A percentile compares a stretch with the other conserved stretches of the same genome.
Evolutionary conservation across 139 green algal species (phyloP).

Genomic region (Closterium sp.): DNA sequence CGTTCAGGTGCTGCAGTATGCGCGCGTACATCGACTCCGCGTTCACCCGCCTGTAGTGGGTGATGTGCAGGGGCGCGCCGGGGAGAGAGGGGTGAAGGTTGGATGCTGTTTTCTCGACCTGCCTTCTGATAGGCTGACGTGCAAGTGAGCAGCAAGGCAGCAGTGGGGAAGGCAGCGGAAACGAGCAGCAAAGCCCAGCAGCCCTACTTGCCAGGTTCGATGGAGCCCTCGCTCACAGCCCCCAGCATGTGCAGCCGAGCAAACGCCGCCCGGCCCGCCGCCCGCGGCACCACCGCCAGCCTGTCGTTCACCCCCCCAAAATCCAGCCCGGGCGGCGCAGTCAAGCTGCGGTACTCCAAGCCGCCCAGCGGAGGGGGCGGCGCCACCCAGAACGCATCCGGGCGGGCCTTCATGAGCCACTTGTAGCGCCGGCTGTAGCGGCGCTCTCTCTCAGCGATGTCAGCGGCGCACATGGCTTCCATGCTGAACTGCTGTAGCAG

Average conservation of each 20-base stretch:
- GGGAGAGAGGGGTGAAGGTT: background rate
- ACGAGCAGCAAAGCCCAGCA: background rate
- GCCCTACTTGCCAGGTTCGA: background rate
- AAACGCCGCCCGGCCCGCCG: conserved; percentile 1
- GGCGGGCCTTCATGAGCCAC: conserved; percentile 34
- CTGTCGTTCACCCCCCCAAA: conserved; percentile 43
- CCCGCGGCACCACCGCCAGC: conserved; percentile 20
- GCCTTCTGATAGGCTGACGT: too few species aligned
- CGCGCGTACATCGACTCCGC: background rate
- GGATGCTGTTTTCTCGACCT: too few species aligned
- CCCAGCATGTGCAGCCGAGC: conserved; percentile 15
- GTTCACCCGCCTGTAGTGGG: background rate
- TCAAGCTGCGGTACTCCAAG: conserved; percentile 4
- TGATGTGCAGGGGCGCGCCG: background rate
- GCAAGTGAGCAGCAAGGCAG: too few species aligned
- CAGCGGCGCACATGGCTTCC: conserved; percentile 13
- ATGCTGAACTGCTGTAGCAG: conserved; percentile 49
- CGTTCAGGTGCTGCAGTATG: background rate
- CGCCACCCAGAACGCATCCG: conserved; percentile 32
- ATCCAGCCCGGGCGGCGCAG: background rate
- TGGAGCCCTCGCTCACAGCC: background rate
- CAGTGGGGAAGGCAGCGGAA: too few species aligned
- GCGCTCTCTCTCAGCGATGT: background rate
- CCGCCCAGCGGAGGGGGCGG: background rate
- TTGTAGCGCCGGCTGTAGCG: conserved; percentile 10